Evolutionary conservation across 176 grass and related monocot species (phyloP).

Genomic region (Avena atlantica): DNA sequence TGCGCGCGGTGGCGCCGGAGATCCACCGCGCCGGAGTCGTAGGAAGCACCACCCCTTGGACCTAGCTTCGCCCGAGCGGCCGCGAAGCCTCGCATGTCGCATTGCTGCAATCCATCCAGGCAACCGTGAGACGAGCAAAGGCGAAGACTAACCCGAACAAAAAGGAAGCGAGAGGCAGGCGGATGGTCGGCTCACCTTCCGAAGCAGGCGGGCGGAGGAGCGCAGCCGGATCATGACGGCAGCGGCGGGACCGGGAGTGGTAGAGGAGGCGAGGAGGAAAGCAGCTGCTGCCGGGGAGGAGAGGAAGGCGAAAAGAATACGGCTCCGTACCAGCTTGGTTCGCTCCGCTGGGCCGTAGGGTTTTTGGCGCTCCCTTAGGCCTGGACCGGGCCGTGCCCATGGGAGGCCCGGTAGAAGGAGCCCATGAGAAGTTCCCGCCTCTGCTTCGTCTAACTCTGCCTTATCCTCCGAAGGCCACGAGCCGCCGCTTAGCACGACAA

Average conservation of each 20-base stretch:
- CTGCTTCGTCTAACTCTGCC: not conserved
- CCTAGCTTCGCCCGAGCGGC: not conserved
- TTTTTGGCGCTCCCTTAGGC: not conserved
- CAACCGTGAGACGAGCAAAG: not conserved
- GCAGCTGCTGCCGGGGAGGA: not conserved
- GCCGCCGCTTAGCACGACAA: not conserved
- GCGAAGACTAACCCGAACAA: not conserved
- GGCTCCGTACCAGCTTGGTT: not conserved
- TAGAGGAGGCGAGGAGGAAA: not conserved
- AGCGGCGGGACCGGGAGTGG: not conserved
- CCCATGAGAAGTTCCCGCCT: not conserved
- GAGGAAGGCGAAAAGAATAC: not conserved
- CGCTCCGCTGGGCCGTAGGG: conserved; percentile 32
- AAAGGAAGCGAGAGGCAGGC: too few relatives aligned
- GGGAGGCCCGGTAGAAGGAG: not conserved
- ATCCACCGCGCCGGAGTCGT: not conserved
- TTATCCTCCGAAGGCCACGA: conserved; percentile 24
- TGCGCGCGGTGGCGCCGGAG: conserved; percentile 38
- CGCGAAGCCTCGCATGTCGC: conserved; percentile 41
- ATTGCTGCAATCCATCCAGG: conserved; percentile 4
- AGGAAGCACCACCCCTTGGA: not conserved
- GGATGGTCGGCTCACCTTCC: conserved; percentile 16
- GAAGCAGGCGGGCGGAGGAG: conserved; percentile 50
- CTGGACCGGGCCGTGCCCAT: not conserved
- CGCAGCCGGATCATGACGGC: conserved; percentile 43